These are phyloP conservation scores for Jamesozyma rosinii DNA, from an alignment of 805 yeast species.

Conservation along the genomic window DNA sequence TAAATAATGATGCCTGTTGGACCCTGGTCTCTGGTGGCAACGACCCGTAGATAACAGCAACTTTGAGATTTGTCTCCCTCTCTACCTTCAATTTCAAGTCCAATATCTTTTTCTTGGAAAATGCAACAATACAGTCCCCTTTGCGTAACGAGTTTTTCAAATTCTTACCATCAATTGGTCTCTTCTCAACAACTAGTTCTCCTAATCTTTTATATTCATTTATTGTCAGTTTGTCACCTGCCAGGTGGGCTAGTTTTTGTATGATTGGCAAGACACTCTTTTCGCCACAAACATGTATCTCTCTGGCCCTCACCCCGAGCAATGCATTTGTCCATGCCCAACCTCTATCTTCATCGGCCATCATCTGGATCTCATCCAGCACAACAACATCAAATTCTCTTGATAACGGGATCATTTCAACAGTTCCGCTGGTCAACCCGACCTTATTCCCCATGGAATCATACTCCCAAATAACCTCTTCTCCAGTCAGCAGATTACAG, in stretches of 20 bases:
- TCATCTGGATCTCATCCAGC: conserved; percentile 94
- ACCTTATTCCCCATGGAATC: conserved; percentile 70
- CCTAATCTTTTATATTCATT: conserved; percentile 70
- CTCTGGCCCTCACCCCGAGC: conserved; percentile 76
- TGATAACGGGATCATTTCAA: conserved; percentile 78
- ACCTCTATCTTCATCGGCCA: conserved; percentile 70
- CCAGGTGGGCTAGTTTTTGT: conserved; percentile 44
- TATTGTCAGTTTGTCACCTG: conserved; percentile 76
- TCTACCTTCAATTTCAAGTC: conserved; percentile 65
- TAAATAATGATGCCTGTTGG: conserved; percentile 72
- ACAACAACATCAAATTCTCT: conserved; percentile 76
- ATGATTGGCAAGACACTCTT: conserved; percentile 69
- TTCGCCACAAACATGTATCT: conserved; percentile 91
- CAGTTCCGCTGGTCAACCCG: conserved; percentile 73
- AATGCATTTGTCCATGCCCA: conserved; percentile 92
- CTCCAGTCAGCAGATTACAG: conserved; percentile 92
- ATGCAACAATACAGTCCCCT: conserved; percentile 89
- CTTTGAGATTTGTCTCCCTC: conserved; percentile 47
- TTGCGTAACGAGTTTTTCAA: conserved; percentile 27
- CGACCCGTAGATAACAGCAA: conserved; percentile 90
- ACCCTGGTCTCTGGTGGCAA: conserved; percentile 91
- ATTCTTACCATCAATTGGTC: conserved; percentile 22
- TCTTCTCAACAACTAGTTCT: conserved; percentile 46
- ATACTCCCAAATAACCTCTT: conserved; percentile 66
- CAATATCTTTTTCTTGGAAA: conserved; percentile 66